Evolutionary conservation across 2,329 filamentous ascomycete species (phyloP), one percentile per base, ranked within the genome.

Genomic region (Microcyclospora tardicrescens): DNA sequence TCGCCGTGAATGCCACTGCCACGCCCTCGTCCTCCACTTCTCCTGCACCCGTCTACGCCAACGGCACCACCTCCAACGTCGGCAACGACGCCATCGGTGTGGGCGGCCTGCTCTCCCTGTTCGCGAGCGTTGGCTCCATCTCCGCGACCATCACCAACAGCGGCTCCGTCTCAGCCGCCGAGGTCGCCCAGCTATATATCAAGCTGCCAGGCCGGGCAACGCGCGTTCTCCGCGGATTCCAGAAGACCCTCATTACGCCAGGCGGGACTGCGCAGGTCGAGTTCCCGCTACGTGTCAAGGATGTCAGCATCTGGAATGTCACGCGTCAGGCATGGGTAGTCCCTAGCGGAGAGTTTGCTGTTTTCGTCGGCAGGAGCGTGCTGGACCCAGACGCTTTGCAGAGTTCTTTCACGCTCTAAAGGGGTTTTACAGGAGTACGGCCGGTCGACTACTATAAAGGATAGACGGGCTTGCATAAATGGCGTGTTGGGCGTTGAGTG

Each of bases 131-230:
- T 9, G 68, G 69, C 45, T 59, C 61, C 16, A 62, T 73, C 29
- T 61, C 59, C 5, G 68, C 63, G 2, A 68, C 62, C 5, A 61
- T 75, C 44, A 65, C 60, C 15, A 75, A 74, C 55, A 69, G 65
- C 1, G 71, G 71, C 16, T 49, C 50, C 3, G 53, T 69, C 32
- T 48, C 49, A 11, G 71, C 69, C 28, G 64, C 69, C 16, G 71
- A 74, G 45, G 69, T 75, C 34, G 65, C 67, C 5, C 71, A 75
- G 50, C 49, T 75, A 13, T 61, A 59, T 41, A 35, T 61, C 6
- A 39, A 52, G 16, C 54, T 60, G 10, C 54, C 54, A 0, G 43
- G 49, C 12, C 46, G 45, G 10, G 47, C 48, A 24, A 56, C 52
- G 13, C 47, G 51, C 35, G 47, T 50, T 1, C 42, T 61, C 30